Evolutionary conservation across 306 rosid species (phyloP), one percentile per base, ranked within the genome.

Genomic region (Trifolium pratense): DNA sequence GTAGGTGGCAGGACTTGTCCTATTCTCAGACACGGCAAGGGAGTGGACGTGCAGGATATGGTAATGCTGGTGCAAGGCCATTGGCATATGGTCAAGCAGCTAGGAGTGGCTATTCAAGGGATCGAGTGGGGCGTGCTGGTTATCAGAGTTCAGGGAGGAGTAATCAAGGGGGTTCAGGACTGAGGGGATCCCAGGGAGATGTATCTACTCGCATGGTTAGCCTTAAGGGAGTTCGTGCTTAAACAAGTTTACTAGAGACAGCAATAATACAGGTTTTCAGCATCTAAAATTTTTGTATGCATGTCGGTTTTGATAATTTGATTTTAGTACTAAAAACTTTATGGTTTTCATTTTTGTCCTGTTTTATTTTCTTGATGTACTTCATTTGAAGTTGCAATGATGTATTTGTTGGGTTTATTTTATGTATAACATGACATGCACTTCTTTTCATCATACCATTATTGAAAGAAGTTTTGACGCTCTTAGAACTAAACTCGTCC

Each of bases 1-100:
- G 82, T 16, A 93, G 96, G 82, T 93, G 98, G 98, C 96, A 87
- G 70, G 98, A 93, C 79, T 25, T 67, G 73, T 75, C 93, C 39
- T 73, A 39, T 71, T 70, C 73, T 83, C 93, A 85, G 75, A 80
- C 92, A 57, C 84, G 91, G 81, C 98, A 88, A 84, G 86, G 94
- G 69, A 81, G 87, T 16, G 84, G 93, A 10, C 95, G 97, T 6
- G 39, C 84, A 17, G 96, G 92, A n/a, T 90, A 90, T 77, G 82
- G 58, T 18, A 52, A 52, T 52, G 23, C 58, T 17, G 58, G 93
- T 13, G 90, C 86, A 67, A 81, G 88, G 75, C 81, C 84, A 14
- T 67, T 75, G 66, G 63, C 84, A 25, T 65, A 73, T 0, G 80
- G 88, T 57, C 93, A 86, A 66, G 84, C 71, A 17, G 77, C 80